Conservation (phyloP, 345 rosid species). For the Capsella bursapastoris region DNA sequence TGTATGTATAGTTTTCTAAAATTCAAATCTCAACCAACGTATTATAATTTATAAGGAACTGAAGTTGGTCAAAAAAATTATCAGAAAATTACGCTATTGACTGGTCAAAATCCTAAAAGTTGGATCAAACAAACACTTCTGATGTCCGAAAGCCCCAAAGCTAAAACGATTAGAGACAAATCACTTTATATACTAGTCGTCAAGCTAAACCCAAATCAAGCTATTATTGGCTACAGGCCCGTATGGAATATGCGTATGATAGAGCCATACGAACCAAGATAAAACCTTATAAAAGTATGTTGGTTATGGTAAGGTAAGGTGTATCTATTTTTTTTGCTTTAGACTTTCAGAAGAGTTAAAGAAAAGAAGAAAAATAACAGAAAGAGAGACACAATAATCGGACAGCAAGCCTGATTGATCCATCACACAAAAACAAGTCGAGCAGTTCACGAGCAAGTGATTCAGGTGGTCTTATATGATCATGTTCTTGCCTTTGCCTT, state of each 20-base stretch:
- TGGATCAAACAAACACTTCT: constrained; percentile 5
- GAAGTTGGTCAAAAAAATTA: constrained; percentile 12
- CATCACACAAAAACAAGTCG: too few relatives aligned
- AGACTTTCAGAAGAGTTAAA: too few relatives aligned
- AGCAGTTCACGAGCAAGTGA: too few relatives aligned
- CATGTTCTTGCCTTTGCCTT: too few relatives aligned
- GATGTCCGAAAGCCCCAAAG: constrained; percentile 3
- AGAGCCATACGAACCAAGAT: too few relatives aligned
- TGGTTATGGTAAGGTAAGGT: too few relatives aligned
- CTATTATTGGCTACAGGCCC: not conserved
- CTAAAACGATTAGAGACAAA: not conserved
- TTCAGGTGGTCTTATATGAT: too few relatives aligned
- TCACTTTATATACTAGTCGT: not conserved
- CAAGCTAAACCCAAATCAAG: not conserved
- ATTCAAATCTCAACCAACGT: constrained; percentile 26
- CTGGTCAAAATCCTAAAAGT: constrained; percentile 14
- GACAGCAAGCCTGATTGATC: too few relatives aligned
- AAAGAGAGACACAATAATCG: too few relatives aligned
- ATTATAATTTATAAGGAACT: constrained; percentile 18
- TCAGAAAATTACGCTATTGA: constrained; percentile 31
- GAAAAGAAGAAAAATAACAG: too few relatives aligned
- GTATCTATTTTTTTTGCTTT: too few relatives aligned
- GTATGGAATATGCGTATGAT: not conserved
- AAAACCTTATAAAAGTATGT: too few relatives aligned
- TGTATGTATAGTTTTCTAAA: not conserved